A percentile compares a stretch with the other conserved stretches of the same genome.
Conservation (phyloP, 345 rosid species). For the Euphorbia pulcherrima region DNA sequence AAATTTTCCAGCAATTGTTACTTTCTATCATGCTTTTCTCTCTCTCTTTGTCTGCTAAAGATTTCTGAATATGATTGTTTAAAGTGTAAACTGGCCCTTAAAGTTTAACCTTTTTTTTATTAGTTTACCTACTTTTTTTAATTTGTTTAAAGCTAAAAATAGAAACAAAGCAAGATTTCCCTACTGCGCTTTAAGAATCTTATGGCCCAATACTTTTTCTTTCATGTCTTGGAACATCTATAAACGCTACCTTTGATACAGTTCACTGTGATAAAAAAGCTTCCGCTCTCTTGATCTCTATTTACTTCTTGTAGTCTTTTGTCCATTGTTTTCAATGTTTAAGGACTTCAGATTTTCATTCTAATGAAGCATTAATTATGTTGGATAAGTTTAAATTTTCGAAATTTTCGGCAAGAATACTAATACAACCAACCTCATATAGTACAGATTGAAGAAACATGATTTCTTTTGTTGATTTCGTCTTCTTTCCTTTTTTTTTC, state of each 20-base stretch:
- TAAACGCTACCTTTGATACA: too few species aligned
- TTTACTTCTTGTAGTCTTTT: too few species aligned
- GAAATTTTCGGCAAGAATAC: neutral
- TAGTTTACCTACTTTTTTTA: too few species aligned
- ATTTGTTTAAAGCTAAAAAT: neutral
- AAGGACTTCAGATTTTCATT: neutral
- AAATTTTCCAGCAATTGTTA: too few species aligned
- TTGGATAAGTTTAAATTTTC: neutral
- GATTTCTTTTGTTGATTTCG: neutral
- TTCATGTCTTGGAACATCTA: too few species aligned
- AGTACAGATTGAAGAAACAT: neutral
- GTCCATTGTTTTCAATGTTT: too few species aligned
- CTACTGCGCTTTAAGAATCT: neutral
- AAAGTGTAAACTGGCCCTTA: neutral
- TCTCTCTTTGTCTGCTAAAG: too few species aligned
- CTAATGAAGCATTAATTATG: neutral
- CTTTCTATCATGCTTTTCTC: too few species aligned
- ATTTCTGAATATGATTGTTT: too few species aligned
- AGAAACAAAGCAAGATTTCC: neutral
- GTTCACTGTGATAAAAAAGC: too few species aligned
- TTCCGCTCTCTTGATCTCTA: too few species aligned
- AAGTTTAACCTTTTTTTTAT: neutral
- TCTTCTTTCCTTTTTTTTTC: neutral
- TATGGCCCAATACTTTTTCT: neutral
- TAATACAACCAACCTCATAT: neutral